Evolutionary conservation across 148 eudicot species (phyloP).

Genomic region (Heliamphora exappendiculata): DNA sequence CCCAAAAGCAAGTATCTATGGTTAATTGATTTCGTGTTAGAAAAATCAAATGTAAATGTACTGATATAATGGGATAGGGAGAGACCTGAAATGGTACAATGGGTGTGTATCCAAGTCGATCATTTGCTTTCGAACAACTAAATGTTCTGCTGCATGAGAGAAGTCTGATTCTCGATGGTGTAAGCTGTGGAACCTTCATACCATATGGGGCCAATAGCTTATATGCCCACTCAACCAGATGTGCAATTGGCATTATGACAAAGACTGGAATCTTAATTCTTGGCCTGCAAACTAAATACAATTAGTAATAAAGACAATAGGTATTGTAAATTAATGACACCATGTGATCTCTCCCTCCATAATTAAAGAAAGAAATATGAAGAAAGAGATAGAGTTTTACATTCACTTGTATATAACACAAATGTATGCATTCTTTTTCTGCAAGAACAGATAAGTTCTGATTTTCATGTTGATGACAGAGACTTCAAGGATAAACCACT

Average conservation of each 20-base stretch:
- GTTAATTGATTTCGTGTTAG: not conserved
- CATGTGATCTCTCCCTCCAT: constrained; percentile 1
- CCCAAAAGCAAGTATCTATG: not conserved
- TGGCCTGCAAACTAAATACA: constrained; percentile 68
- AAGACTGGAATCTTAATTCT: constrained; percentile 73
- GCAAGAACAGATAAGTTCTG: not conserved
- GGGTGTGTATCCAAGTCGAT: constrained; percentile 89
- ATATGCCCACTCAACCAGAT: constrained; percentile 63
- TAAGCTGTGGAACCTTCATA: constrained; percentile 96
- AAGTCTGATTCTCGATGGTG: constrained; percentile 91
- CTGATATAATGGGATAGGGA: not conserved
- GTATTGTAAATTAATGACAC: not conserved
- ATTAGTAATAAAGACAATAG: constrained; percentile 25
- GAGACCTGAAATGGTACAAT: constrained; percentile 79
- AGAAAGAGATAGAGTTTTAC: not conserved
- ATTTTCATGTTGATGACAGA: not conserved
- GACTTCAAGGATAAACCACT: not conserved
- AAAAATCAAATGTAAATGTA: not conserved
- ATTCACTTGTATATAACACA: not conserved
- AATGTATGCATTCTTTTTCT: not conserved
- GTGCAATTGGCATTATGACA: constrained; percentile 90
- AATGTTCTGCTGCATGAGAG: constrained; percentile 77
- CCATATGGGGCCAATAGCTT: constrained; percentile 80
- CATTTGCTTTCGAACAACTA: constrained; percentile 78
- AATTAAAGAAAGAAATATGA: not conserved